Evolutionary conservation across 768 basidiomycete species (phyloP).

Genomic region (Suillus decipiens): DNA sequence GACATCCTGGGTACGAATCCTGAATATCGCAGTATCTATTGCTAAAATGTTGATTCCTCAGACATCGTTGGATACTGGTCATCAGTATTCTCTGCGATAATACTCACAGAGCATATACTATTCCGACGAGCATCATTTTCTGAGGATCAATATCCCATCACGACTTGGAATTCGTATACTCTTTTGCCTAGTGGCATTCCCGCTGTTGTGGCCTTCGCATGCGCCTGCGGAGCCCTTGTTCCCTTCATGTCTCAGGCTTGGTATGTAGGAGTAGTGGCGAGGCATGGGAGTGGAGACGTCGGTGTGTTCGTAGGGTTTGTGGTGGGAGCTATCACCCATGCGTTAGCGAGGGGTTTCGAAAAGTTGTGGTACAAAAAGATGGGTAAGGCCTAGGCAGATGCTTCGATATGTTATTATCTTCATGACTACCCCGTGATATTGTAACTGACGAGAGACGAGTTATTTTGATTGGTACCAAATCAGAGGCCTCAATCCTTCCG

Average conservation of each 20-base stretch:
- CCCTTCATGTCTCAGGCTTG: conserved; percentile 49
- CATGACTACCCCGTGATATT: no score
- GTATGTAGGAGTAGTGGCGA: conserved; percentile 53
- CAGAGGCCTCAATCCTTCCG: no score
- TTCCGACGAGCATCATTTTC: conserved; percentile 27
- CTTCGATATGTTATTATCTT: no score
- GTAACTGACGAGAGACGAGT: no score
- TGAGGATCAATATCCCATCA: conserved; percentile 33
- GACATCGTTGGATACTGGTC: no score
- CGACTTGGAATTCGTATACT: conserved; percentile 36
- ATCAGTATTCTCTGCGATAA: no score
- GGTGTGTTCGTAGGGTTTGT: conserved; percentile 45
- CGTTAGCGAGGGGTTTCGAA: conserved; percentile 25
- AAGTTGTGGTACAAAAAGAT: conserved; percentile 15
- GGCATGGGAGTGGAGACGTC: conserved; percentile 45
- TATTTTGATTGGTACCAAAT: no score
- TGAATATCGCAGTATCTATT: background rate
- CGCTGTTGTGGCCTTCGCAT: conserved; percentile 41
- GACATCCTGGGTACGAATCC: background rate
- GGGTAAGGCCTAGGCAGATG: no score
- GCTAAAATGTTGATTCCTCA: no score
- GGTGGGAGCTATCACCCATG: conserved; percentile 1
- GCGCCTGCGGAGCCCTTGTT: conserved; percentile 40
- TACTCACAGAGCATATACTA: conserved; percentile 43
- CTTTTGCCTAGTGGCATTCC: conserved; percentile 33